These are phyloP conservation scores for Citrus glauca DNA, from an alignment of 345 rosid species.

Conservation along the genomic window DNA sequence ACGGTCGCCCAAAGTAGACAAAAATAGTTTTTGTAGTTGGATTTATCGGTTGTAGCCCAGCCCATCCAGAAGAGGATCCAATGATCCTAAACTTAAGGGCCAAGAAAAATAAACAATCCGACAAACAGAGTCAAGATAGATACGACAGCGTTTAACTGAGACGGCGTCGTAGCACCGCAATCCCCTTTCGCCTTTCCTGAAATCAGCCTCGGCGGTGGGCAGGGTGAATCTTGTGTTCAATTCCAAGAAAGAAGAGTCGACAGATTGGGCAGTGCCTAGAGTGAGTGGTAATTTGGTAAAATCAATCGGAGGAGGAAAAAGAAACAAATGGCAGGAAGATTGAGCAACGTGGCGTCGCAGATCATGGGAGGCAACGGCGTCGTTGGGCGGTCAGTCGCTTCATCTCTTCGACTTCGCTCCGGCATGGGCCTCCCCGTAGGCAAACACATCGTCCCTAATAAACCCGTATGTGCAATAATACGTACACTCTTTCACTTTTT, in stretches of 20 bases:
- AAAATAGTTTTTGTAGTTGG: neutral
- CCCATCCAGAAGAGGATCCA: neutral
- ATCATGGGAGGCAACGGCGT: conserved; percentile 91
- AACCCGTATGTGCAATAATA: conserved; percentile 53
- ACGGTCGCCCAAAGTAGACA: too few relatives aligned
- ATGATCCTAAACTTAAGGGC: neutral
- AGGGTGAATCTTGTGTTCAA: too few relatives aligned
- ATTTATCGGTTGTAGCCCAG: neutral
- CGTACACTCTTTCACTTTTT: neutral
- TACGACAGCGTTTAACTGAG: neutral
- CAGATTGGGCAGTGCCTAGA: neutral
- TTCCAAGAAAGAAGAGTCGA: neutral
- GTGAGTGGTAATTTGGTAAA: neutral
- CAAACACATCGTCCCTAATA: conserved; percentile 90
- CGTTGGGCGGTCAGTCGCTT: conserved; percentile 61
- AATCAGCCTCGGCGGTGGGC: too few relatives aligned
- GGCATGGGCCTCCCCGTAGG: conserved; percentile 99
- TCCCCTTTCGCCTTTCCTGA: too few relatives aligned
- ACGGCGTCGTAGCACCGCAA: neutral
- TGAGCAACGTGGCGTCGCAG: conserved; percentile 68
- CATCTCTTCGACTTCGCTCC: conserved; percentile 81
- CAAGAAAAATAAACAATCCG: neutral
- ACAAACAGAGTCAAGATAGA: neutral
- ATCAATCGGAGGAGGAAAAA: neutral
- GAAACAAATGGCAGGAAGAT: conserved; percentile 69